Percentiles rank a stretch among this genome's conserved stretches.
phyloP scores from a whole-genome alignment of 768 basidiomycete genomes.

The Sarcodon sp. region DNA sequence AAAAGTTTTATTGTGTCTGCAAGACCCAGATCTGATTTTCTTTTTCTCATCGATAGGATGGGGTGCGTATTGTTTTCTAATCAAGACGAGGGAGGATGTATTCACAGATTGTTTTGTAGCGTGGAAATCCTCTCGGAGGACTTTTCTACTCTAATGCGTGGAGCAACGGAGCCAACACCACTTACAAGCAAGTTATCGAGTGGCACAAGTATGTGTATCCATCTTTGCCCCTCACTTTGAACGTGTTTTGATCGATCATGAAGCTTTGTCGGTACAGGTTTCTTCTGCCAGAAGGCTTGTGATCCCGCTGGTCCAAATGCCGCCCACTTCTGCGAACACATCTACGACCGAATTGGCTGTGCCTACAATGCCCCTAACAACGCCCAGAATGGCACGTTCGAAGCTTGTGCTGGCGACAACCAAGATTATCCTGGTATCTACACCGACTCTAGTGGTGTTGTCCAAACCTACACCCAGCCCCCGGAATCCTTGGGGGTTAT shows the following conservation, averaged over 20 bases:
- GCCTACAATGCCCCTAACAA: conserved; percentile 17
- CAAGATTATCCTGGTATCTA: conserved; percentile 16
- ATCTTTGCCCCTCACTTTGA: background rate
- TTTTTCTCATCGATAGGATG: background rate
- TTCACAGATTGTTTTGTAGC: conserved; percentile 17
- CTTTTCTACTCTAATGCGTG: conserved; percentile 16
- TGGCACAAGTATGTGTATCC: conserved; percentile 10
- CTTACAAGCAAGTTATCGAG: conserved; percentile 15
- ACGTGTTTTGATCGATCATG: background rate
- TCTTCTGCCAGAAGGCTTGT: conserved; percentile 22
- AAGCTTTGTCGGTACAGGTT: conserved; percentile 16
- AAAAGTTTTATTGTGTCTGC: no score
- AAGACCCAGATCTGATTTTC: conserved; percentile 13
- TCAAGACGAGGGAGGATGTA: conserved; percentile 38
- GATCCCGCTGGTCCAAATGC: conserved; percentile 14
- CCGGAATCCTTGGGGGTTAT: conserved; percentile 11
- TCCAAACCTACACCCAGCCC: conserved; percentile 10
- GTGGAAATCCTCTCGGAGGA: conserved; percentile 17
- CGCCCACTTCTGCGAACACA: conserved; percentile 15
- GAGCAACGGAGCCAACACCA: conserved; percentile 13
- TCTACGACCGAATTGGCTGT: conserved; percentile 19
- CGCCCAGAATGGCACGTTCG: conserved; percentile 15
- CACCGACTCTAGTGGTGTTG: conserved; percentile 6
- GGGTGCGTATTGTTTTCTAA: background rate
- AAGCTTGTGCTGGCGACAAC: conserved; percentile 17